Conservation (phyloP, 768 basidiomycete species). For the Dictyophora rubrovolvata region DNA sequence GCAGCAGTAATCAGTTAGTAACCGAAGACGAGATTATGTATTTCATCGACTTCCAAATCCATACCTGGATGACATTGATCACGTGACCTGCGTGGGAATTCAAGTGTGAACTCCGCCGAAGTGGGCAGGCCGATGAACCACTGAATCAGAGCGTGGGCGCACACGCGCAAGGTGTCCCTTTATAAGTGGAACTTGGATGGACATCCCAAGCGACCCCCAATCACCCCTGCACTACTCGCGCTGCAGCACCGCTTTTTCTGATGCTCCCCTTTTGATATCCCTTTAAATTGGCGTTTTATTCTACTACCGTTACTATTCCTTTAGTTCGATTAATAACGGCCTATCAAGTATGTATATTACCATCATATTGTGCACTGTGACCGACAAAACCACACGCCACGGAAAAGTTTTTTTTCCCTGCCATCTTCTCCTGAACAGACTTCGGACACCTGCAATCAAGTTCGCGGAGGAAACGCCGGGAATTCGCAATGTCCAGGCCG, state of each 20-base stretch:
- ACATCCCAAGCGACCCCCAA: neutral
- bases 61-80: constrained; percentile 8
- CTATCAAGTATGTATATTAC: too few relatives aligned
- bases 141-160: constrained; percentile 8
- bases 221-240: neutral
- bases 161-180: constrained; percentile 7
- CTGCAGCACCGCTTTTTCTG: neutral
- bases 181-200: constrained; percentile 6
- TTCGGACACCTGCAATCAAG: neutral
- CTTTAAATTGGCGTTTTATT: too few relatives aligned
- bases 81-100: constrained; percentile 10
- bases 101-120: constrained; percentile 5
- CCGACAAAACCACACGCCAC: neutral
- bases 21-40: too few relatives aligned
- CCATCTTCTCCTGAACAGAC: neutral
- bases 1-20: too few relatives aligned
- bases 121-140: constrained; percentile 8
- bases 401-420: neutral
- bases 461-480: neutral
- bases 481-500: too few relatives aligned
- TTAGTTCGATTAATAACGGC: too few relatives aligned
- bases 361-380: too few relatives aligned
- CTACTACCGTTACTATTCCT: too few relatives aligned
- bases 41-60: neutral
- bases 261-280: neutral